phyloP scores from a whole-genome alignment of 352 stramenopile genomes.

The Phytophthora brassicae region DNA sequence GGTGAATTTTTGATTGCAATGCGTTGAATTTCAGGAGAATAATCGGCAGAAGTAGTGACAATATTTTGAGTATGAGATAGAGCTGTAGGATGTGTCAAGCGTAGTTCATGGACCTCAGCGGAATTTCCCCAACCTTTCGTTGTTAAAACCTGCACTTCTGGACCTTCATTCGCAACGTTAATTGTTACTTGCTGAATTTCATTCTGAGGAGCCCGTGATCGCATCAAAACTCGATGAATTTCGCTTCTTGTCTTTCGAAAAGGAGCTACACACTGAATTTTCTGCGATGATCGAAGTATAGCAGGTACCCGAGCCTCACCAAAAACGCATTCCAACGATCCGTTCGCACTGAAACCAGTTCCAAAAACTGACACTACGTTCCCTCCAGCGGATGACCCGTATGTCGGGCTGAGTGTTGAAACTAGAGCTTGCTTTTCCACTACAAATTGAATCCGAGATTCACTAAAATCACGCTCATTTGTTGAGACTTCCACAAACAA shows the following conservation, averaged over 20 bases:
- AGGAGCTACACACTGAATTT: constrained; percentile 38
- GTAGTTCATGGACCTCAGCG: constrained; percentile 33
- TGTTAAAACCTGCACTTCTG: constrained; percentile 48
- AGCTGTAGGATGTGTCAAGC: constrained; percentile 15
- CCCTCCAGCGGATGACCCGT: not conserved
- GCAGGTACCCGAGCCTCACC: constrained; percentile 10
- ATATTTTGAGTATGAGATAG: constrained; percentile 2
- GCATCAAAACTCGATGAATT: not conserved
- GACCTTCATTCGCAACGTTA: constrained; percentile 24
- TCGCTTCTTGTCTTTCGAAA: constrained; percentile 3
- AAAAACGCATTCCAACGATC: constrained; percentile 39
- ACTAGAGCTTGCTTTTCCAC: constrained; percentile 12
- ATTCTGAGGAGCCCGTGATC: constrained; percentile 16
- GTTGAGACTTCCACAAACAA: constrained; percentile 41
- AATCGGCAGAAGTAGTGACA: constrained; percentile 8
- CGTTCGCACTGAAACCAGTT: constrained; percentile 1
- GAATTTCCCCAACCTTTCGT: constrained; percentile 44
- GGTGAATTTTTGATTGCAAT: not conserved
- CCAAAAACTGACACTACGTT: not conserved
- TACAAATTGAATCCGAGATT: constrained; percentile 24
- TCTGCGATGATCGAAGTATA: constrained; percentile 9
- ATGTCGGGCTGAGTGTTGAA: not conserved
- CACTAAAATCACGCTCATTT: constrained; percentile 52
- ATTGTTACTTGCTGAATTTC: constrained; percentile 48
- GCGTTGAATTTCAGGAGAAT: constrained; percentile 35